phyloP scores from a whole-genome alignment of 1,284 basidiomycete species.

The Cutaneotrichosporon arboriforme region DNA sequence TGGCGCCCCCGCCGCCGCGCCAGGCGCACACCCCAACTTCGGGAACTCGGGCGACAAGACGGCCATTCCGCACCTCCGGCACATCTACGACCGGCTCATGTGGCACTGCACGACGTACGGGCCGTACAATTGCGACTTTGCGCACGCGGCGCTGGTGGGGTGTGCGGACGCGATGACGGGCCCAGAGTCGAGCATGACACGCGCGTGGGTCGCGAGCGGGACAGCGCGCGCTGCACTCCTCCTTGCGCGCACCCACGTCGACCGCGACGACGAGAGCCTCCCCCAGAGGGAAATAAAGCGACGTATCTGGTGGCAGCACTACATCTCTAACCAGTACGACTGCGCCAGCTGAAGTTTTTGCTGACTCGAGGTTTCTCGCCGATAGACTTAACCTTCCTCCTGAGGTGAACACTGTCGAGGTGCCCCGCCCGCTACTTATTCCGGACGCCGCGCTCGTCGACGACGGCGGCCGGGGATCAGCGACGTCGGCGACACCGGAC shows the following conservation, averaged over 20 bases:
- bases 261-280: not conserved
- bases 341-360: not conserved
- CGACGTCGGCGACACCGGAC: too few relatives aligned
- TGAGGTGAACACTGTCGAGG: not conserved
- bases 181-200: not conserved
- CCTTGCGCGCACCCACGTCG: not conserved
- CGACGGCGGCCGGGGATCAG: not conserved
- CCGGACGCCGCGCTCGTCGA: not conserved
- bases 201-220: not conserved
- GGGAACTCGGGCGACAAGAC: too few relatives aligned
- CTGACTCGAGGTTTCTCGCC: not conserved
- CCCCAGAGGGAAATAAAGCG: not conserved
- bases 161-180: not conserved
- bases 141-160: not conserved
- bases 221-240: not conserved
- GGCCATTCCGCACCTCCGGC: not conserved
- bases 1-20: too few relatives aligned
- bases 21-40: too few relatives aligned
- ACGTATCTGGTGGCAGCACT: not conserved
- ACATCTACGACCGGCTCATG: not conserved
- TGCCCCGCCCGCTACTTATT: not conserved
- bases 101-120: not conserved
- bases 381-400: not conserved
- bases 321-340: not conserved
- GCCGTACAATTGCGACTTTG: not conserved